Evolutionary conservation across 2,329 filamentous ascomycete species (phyloP), one percentile per base, ranked within the genome.

Genomic region (Colletotrichum eremochloae): DNA sequence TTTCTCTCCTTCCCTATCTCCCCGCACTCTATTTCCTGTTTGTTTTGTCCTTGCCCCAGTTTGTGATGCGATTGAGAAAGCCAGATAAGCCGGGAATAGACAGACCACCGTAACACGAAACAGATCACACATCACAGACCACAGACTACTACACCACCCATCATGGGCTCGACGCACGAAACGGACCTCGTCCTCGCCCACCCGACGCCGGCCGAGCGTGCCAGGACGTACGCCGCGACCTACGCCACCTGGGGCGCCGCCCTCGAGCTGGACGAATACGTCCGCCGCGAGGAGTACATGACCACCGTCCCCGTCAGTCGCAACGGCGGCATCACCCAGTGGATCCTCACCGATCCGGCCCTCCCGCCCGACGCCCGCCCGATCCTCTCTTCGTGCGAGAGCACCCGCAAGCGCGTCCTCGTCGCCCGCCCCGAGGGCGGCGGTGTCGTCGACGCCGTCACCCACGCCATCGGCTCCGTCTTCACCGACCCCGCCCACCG

Each of bases 381-480:
- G 5, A 83, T 93, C 38, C 85, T 92, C 31, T 89, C 90, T 3
- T 89, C 88, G 38, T 92, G 90, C 79, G 91, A 93, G 80, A 88
- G 88, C 12, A 84, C 92, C 64, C 86, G 86, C 72, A 93, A 93
- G 80, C 84, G 84, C 40, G 88, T 88, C 6, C 77, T 91, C 4
- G 81, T 88, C 46, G 81, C 84, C 42, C 75, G 75, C 24, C 77
- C 78, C 0, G 77, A 81, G 7, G 81, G 81, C 9, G 81, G 81
- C 56, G 74, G 75, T 48, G 77, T 81, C 44, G 76, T 78, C 7
- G 90, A 94, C 57, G 89, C 87, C 2, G 83, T 90, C 12, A 89
- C 90, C 20, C 92, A 97, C 81, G 94, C 93, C 6, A 88, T 97
- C 68, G 93, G 91, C 18, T 94, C 92, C 72, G 94, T 97, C n/a